Conservation (phyloP, 768 basidiomycete species). For the Tricholoma terreum region DNA sequence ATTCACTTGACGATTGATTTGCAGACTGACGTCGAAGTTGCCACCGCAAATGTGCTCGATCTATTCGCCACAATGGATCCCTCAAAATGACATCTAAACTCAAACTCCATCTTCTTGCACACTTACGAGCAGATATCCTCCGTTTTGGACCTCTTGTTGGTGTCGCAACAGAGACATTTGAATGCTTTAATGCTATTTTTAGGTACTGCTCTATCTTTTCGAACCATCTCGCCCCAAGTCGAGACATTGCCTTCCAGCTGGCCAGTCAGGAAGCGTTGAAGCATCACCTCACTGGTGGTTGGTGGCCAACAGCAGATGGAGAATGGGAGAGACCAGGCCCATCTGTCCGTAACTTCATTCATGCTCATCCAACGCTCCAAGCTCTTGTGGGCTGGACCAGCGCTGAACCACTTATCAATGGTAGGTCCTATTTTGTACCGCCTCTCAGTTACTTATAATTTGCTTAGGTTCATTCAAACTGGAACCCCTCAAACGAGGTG, state of each 20-base stretch:
- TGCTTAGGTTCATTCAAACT: constrained; percentile 6
- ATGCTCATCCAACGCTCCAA: constrained; percentile 9
- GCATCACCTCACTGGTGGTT: constrained; percentile 31
- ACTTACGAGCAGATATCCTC: constrained; percentile 31
- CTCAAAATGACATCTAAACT: constrained; percentile 33
- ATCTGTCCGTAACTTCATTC: constrained; percentile 15
- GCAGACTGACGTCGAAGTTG: constrained; percentile 26
- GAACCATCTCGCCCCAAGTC: constrained; percentile 43
- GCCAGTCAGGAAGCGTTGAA: constrained; percentile 27
- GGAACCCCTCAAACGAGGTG: constrained; percentile 6
- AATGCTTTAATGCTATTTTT: constrained; percentile 43
- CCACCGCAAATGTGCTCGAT: constrained; percentile 36
- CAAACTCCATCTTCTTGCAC: constrained; percentile 35
- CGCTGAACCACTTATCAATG: not conserved
- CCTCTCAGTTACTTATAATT: not conserved
- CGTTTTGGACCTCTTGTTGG: constrained; percentile 36
- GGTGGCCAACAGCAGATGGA: constrained; percentile 16
- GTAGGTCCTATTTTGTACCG: constrained; percentile 5
- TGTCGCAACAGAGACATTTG: constrained; percentile 32
- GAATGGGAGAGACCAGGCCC: constrained; percentile 15
- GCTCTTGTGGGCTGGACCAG: constrained; percentile 16
- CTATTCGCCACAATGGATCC: constrained; percentile 31
- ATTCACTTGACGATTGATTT: constrained; percentile 1
- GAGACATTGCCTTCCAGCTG: constrained; percentile 35
- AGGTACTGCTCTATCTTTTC: constrained; percentile 35